These are phyloP conservation scores for Alternaria sp. DNA, from an alignment of 2,329 filamentous ascomycete species.

Conservation along the genomic window DNA sequence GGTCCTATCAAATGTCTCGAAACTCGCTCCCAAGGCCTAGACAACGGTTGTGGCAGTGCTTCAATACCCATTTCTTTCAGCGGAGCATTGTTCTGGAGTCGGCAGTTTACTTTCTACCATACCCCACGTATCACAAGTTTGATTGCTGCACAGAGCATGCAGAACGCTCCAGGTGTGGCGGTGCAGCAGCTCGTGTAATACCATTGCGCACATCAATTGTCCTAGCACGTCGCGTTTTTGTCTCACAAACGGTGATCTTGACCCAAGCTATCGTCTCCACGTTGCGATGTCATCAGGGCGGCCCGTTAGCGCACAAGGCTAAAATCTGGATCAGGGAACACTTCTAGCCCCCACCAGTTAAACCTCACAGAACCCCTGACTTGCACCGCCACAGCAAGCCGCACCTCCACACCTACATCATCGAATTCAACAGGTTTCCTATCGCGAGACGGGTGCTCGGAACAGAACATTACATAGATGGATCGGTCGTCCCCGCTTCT, in stretches of 20 bases:
- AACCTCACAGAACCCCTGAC: not conserved
- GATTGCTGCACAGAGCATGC: not conserved
- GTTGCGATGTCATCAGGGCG: not conserved
- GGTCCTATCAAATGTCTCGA: not conserved
- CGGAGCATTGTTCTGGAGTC: constrained; percentile 5
- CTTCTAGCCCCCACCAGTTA: not conserved
- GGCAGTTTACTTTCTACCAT: constrained; percentile 5
- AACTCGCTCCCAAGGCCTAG: not conserved
- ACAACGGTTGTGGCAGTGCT: constrained; percentile 3
- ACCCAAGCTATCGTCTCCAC: not conserved
- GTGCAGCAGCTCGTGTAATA: not conserved
- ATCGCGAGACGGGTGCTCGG: constrained; percentile 7
- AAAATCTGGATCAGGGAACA: not conserved
- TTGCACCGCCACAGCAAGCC: constrained; percentile 6
- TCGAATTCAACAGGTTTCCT: constrained; percentile 6
- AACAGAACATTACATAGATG: constrained; percentile 5
- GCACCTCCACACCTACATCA: constrained; percentile 10
- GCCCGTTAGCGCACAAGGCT: constrained; percentile 2
- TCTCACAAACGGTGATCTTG: not conserved
- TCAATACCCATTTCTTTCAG: constrained; percentile 8
- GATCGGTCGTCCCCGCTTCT: not conserved
- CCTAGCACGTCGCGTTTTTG: not conserved
- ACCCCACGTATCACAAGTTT: not conserved
- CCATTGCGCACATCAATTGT: not conserved
- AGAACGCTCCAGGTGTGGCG: constrained; percentile 3